Percentiles rank a stretch among this genome's conserved stretches.
Conservation (phyloP, 805 yeast species). For the Sugiyamaella qingdaonensis region DNA sequence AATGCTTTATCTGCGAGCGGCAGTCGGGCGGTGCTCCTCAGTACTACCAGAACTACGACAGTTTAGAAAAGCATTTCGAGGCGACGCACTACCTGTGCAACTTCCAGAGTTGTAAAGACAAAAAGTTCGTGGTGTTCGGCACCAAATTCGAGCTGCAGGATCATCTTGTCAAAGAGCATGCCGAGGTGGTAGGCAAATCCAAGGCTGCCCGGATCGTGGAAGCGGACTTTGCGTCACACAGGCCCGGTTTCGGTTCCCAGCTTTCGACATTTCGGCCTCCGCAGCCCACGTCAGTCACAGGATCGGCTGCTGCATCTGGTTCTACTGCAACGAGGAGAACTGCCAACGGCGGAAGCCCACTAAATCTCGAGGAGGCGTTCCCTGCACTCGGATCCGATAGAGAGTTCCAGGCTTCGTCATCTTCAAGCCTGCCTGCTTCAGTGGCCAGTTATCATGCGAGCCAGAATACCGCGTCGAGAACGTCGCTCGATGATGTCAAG, state of each 20-base stretch:
- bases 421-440: slow-evolving; percentile 8
- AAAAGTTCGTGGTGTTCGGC: slow-evolving; percentile 86
- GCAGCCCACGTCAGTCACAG: neutral
- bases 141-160: slow-evolving; percentile 83
- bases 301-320: slow-evolving; percentile 4
- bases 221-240: slow-evolving; percentile 16
- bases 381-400: slow-evolving; percentile 23
- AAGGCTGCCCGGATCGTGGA: slow-evolving; percentile 22
- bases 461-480: slow-evolving; percentile 16
- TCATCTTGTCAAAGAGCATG: slow-evolving; percentile 82
- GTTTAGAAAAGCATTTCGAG: slow-evolving; percentile 70
- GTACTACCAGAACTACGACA: slow-evolving; percentile 73
- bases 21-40: slow-evolving; percentile 49
- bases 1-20: slow-evolving; percentile 81
- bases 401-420: neutral
- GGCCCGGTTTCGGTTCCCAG: slow-evolving; percentile 51
- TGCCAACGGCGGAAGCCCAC: neutral
- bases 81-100: slow-evolving; percentile 72
- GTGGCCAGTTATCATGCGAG: slow-evolving; percentile 15
- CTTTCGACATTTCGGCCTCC: slow-evolving; percentile 50
- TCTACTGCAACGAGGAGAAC: slow-evolving; percentile 6
- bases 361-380: slow-evolving; percentile 19
- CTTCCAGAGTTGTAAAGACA: slow-evolving; percentile 74
- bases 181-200: slow-evolving; percentile 48
- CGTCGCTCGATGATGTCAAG: slow-evolving; percentile 45